Conservation (phyloP, 2,329 filamentous ascomycete species). For the Albophoma yamanashiensis region DNA sequence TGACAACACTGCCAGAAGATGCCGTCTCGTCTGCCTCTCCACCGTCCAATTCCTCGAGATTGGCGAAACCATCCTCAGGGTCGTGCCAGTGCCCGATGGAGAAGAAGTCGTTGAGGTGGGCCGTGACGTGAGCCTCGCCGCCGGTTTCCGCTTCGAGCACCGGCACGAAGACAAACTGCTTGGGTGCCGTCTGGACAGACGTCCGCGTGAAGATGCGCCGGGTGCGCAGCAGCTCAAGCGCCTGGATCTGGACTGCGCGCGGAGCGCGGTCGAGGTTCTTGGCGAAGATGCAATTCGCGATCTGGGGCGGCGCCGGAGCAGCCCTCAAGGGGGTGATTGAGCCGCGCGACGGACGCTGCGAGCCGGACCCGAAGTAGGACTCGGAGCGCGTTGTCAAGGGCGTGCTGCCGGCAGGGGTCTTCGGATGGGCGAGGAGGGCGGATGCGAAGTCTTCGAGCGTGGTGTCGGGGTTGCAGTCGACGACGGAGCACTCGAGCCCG, state of each 20-base stretch:
- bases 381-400: constrained; percentile 14
- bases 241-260: constrained; percentile 75
- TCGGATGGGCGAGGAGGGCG: constrained; percentile 45
- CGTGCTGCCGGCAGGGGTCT: constrained; percentile 12
- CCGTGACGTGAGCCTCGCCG: constrained; percentile 37
- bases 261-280: constrained; percentile 66
- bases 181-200: constrained; percentile 62
- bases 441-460: constrained; percentile 74
- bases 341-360: constrained; percentile 9
- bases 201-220: constrained; percentile 68
- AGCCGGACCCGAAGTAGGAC: constrained; percentile 18
- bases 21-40: constrained; percentile 18
- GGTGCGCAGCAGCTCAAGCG: constrained; percentile 65
- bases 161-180: constrained; percentile 70
- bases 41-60: constrained; percentile 53
- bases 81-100: constrained; percentile 83
- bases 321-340: constrained; percentile 18
- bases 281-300: constrained; percentile 76
- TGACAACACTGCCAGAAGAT: constrained; percentile 36
- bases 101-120: constrained; percentile 68
- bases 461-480: constrained; percentile 63
- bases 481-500: constrained; percentile 54
- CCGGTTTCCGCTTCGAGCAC: constrained; percentile 44
- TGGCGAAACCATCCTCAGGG: constrained; percentile 58
- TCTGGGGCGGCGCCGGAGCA: constrained; percentile 25